Percentiles rank a stretch among this genome's conserved stretches.
Conservation (phyloP, 192 early-diverging fungal genomes). For the Allomyces arbusculus region DNA sequence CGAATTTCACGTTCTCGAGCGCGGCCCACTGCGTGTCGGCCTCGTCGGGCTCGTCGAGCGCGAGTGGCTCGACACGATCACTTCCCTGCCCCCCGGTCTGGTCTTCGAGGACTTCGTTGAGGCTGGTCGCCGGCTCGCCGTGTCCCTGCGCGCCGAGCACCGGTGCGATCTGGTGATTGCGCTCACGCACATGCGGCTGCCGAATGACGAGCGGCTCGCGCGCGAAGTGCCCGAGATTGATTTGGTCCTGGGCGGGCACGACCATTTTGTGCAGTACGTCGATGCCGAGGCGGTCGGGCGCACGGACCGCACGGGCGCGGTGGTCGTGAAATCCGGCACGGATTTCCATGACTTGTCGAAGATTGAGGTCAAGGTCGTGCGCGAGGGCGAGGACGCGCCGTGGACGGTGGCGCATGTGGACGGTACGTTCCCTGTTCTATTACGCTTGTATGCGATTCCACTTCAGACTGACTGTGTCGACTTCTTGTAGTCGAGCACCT, state of each 20-base stretch:
- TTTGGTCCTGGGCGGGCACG: constrained; percentile 40
- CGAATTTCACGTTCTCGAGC: constrained; percentile 22
- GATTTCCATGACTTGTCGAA: not conserved
- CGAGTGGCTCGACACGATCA: constrained; percentile 48
- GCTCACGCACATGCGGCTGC: constrained; percentile 51
- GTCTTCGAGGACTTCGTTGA: constrained; percentile 35
- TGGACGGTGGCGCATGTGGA: too few species aligned
- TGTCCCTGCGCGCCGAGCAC: constrained; percentile 12
- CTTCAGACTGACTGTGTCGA: too few species aligned
- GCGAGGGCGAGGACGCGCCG: too few species aligned
- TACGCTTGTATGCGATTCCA: too few species aligned
- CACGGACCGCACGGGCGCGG: not conserved
- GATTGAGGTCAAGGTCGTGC: too few species aligned
- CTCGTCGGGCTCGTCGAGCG: constrained; percentile 48
- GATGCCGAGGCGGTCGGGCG: not conserved
- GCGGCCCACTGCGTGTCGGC: constrained; percentile 29
- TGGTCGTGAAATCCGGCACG: not conserved
- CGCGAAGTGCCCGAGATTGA: constrained; percentile 28
- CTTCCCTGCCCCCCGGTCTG: constrained; percentile 31
- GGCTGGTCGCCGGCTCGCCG: constrained; percentile 17
- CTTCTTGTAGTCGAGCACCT: not conserved
- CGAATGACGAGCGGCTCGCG: constrained; percentile 38
- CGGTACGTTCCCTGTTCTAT: too few species aligned
- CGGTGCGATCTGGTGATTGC: constrained; percentile 42
- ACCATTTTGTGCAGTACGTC: not conserved